Evolutionary conservation across 352 stramenopile genomes (phyloP).

Genomic region (Globisporangium viniferum): DNA sequence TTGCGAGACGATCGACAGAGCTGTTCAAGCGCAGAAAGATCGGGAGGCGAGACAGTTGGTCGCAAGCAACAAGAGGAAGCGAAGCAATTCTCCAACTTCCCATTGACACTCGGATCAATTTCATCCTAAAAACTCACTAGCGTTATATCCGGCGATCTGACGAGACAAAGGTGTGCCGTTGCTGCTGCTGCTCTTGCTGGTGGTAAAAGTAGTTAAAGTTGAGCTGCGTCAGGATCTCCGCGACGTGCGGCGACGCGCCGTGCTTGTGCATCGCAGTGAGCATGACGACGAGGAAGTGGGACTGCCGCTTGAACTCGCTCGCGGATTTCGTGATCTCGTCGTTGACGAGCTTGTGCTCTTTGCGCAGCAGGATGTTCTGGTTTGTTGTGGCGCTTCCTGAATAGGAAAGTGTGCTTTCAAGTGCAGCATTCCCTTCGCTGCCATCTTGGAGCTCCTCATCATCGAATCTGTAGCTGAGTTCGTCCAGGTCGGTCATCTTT

Average conservation of each 20-base stretch:
- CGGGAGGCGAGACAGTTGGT: not conserved
- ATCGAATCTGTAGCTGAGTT: not conserved
- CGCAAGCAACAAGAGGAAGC: not conserved
- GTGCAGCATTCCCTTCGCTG: not conserved
- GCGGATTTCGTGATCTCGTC: slow-evolving; percentile 39
- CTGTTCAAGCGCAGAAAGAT: slow-evolving; percentile 1
- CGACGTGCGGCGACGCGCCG: slow-evolving; percentile 62
- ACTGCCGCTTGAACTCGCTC: slow-evolving; percentile 58
- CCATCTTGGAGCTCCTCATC: not conserved
- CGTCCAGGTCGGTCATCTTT: not conserved
- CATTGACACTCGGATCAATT: not conserved
- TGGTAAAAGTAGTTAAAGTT: slow-evolving; percentile 82
- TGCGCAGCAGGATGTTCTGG: slow-evolving; percentile 2
- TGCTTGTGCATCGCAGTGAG: slow-evolving; percentile 73
- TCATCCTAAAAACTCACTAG: too few relatives aligned
- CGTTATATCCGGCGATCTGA: not conserved
- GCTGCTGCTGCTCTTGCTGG: slow-evolving; percentile 23
- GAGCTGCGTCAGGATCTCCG: slow-evolving; percentile 61
- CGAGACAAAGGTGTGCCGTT: not conserved
- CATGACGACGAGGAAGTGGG: slow-evolving; percentile 69
- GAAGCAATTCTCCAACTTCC: not conserved
- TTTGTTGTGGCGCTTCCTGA: not conserved
- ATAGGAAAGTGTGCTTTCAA: not conserved
- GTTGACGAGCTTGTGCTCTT: slow-evolving; percentile 19
- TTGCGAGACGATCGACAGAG: slow-evolving; percentile 12